Conservation (phyloP, 805 yeast species). For the Pichia manshurica region DNA sequence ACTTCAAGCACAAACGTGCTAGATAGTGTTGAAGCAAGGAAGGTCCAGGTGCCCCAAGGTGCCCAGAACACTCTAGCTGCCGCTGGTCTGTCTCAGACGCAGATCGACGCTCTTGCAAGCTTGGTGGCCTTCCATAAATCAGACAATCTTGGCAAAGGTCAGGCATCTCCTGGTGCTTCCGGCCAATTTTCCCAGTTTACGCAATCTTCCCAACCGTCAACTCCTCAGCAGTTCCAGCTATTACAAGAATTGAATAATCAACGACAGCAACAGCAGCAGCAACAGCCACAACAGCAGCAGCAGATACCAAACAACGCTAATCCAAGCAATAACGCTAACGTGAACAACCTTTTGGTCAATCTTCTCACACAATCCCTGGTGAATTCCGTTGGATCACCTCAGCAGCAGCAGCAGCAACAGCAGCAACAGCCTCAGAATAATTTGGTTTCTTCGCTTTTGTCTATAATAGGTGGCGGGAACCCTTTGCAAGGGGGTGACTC, state of each 20-base stretch:
- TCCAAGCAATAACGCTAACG: neutral
- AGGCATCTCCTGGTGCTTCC: neutral
- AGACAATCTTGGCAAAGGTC: neutral
- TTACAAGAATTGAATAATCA: conserved; percentile 4
- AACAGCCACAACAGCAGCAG: conserved; percentile 12
- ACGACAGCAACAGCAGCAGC: conserved; percentile 10
- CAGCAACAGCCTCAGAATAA: neutral
- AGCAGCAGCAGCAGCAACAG: conserved; percentile 8
- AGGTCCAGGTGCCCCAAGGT: conserved; percentile 66
- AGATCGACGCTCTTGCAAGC: conserved; percentile 68
- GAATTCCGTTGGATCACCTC: too few species aligned
- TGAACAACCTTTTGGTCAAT: conserved; percentile 9
- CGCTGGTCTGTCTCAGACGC: conserved; percentile 63
- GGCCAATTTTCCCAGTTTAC: neutral
- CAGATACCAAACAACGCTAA: conserved; percentile 2
- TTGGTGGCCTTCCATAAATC: conserved; percentile 60
- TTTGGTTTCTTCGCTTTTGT: neutral
- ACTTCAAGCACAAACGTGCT: neutral
- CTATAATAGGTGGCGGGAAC: neutral
- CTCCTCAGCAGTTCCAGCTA: conserved; percentile 4
- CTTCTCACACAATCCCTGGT: conserved; percentile 12
- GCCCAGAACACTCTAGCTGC: conserved; percentile 57
- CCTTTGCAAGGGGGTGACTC: neutral
- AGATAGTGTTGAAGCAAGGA: neutral
- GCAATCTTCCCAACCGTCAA: neutral